Evolutionary conservation across 2,329 filamentous ascomycete species (phyloP).

Genomic region (Diaporthe nobilis): DNA sequence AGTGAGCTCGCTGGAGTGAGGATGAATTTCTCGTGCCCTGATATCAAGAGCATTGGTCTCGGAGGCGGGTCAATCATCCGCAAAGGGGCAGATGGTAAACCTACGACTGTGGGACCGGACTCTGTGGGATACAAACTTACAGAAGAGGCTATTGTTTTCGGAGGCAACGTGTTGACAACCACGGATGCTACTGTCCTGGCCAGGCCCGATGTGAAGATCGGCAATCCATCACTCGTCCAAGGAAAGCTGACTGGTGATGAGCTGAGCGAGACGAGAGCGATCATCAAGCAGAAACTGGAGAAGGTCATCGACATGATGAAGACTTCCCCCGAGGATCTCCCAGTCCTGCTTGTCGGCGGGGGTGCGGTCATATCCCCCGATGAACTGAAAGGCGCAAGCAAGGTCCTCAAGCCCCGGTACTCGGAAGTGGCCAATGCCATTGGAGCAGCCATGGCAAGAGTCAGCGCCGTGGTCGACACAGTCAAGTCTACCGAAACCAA

Average conservation of each 20-base stretch:
- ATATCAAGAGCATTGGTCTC: slow-evolving; percentile 72
- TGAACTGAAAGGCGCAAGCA: slow-evolving; percentile 67
- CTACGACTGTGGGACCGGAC: slow-evolving; percentile 62
- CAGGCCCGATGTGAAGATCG: slow-evolving; percentile 55
- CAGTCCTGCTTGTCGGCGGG: slow-evolving; percentile 74
- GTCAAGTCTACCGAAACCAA: slow-evolving; percentile 63
- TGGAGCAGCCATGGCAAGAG: slow-evolving; percentile 73
- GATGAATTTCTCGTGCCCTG: slow-evolving; percentile 72
- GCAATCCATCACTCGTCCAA: slow-evolving; percentile 55
- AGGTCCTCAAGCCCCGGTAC: slow-evolving; percentile 69
- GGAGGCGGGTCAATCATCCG: slow-evolving; percentile 61
- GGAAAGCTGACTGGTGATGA: slow-evolving; percentile 51
- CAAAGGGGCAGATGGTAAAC: slow-evolving; percentile 44
- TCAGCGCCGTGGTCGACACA: slow-evolving; percentile 68
- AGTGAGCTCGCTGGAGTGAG: slow-evolving; percentile 74
- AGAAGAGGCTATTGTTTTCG: slow-evolving; percentile 62
- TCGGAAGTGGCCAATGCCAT: slow-evolving; percentile 75
- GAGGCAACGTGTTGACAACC: slow-evolving; percentile 67
- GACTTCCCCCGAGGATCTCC: slow-evolving; percentile 70
- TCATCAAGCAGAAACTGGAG: slow-evolving; percentile 67
- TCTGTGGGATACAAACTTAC: slow-evolving; percentile 64
- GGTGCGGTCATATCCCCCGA: slow-evolving; percentile 72
- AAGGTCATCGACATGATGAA: slow-evolving; percentile 73
- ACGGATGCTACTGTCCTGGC: slow-evolving; percentile 67
- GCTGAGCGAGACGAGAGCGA: slow-evolving; percentile 54